A percentile compares a stretch with the other conserved stretches of the same genome.
These are phyloP conservation scores for Lenzites betulinus DNA, from an alignment of 768 basidiomycete genomes.

Conservation along the genomic window DNA sequence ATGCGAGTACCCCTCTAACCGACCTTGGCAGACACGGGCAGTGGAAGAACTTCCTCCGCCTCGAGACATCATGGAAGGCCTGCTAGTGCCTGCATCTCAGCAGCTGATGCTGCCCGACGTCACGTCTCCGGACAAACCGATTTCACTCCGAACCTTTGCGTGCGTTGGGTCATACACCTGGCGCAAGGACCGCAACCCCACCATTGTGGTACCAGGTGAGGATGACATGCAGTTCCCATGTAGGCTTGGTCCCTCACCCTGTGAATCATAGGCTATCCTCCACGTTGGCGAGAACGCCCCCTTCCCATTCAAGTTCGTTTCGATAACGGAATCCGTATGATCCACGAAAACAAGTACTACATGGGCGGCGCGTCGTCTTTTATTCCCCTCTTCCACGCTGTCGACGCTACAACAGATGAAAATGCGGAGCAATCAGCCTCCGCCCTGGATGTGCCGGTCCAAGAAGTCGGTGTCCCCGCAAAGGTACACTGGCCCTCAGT, in stretches of 20 bases:
- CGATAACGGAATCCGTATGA: slow-evolving; percentile 50
- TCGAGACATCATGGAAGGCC: slow-evolving; percentile 15
- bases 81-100: slow-evolving; percentile 7
- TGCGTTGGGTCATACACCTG: slow-evolving; percentile 57
- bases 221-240: no score
- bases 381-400: slow-evolving; percentile 60
- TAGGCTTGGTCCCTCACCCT: not conserved
- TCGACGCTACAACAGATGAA: slow-evolving; percentile 39
- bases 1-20: not conserved
- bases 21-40: not conserved
- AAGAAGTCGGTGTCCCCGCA: slow-evolving; percentile 6
- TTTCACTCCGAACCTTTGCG: slow-evolving; percentile 35
- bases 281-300: slow-evolving; percentile 49
- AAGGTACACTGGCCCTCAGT: slow-evolving; percentile 41
- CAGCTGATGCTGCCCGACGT: slow-evolving; percentile 4
- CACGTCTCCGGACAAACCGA: not conserved
- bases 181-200: slow-evolving; percentile 43
- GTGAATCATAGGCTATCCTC: slow-evolving; percentile 51
- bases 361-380: slow-evolving; percentile 38
- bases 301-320: slow-evolving; percentile 54
- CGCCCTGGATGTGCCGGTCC: not conserved
- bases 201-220: slow-evolving; percentile 55
- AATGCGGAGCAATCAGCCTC: not conserved
- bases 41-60: slow-evolving; percentile 13
- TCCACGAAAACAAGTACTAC: slow-evolving; percentile 61